phyloP scores from a whole-genome alignment of 2,329 filamentous ascomycete species.

The Claviceps capensis region DNA sequence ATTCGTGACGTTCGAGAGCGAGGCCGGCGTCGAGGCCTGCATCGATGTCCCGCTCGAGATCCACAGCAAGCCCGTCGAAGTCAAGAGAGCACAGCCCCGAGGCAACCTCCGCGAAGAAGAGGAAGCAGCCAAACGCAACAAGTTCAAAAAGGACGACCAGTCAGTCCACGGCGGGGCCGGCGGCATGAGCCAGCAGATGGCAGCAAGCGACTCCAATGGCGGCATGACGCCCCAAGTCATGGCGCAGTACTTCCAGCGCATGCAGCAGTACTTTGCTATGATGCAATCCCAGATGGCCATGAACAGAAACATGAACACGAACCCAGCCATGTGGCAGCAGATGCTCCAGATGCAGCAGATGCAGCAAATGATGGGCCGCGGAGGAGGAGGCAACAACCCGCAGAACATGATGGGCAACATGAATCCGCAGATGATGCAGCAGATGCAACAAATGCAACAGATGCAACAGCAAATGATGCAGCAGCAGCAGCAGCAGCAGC shows the following conservation, averaged over 20 bases:
- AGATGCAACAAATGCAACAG: constrained; percentile 29
- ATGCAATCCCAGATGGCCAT: constrained; percentile 91
- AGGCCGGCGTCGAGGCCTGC: constrained; percentile 85
- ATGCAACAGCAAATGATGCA: constrained; percentile 29
- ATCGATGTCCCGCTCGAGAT: constrained; percentile 78
- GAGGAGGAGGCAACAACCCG: constrained; percentile 20
- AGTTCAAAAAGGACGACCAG: constrained; percentile 42
- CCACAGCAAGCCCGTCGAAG: constrained; percentile 90
- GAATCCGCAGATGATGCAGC: constrained; percentile 44
- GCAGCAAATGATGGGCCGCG: constrained; percentile 38
- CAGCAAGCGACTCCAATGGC: constrained; percentile 27
- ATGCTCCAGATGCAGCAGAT: constrained; percentile 67
- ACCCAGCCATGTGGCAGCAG: constrained; percentile 62
- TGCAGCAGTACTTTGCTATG: constrained; percentile 94
- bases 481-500: constrained; percentile 31
- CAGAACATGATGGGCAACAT: constrained; percentile 29
- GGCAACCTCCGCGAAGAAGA: constrained; percentile 91
- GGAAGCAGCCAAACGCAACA: constrained; percentile 48
- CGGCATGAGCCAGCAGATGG: constrained; percentile 29
- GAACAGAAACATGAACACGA: constrained; percentile 60
- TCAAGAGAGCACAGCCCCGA: constrained; percentile 92
- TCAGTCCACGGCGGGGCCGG: constrained; percentile 9
- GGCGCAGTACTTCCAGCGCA: constrained; percentile 96
- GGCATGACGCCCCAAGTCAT: constrained; percentile 93
- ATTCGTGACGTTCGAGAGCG: constrained; percentile 95